Percentiles rank a stretch among this genome's conserved stretches.
phyloP scores from a whole-genome alignment of 768 basidiomycete genomes.

The Hygrocybe coccinea region DNA sequence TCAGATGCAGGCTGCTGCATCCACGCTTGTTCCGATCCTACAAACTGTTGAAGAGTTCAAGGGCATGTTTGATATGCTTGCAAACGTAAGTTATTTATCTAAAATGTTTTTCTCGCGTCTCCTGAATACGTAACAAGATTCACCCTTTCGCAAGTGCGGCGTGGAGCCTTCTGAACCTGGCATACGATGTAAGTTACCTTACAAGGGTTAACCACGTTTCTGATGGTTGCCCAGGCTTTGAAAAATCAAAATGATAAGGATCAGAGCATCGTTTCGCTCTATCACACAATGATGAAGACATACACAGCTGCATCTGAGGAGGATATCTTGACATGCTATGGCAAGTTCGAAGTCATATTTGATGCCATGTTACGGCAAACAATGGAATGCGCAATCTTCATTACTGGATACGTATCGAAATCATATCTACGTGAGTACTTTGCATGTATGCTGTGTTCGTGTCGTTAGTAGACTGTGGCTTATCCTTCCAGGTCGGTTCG shows the following conservation, averaged over 20 bases:
- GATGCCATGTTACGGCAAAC: slow-evolving; percentile 26
- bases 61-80: too few species aligned
- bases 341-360: slow-evolving; percentile 24
- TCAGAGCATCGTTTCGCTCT: slow-evolving; percentile 22
- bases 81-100: too few species aligned
- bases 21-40: too few species aligned
- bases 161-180: too few species aligned
- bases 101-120: too few species aligned
- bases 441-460: neutral
- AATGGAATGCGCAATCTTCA: slow-evolving; percentile 32
- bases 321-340: slow-evolving; percentile 23
- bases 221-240: slow-evolving; percentile 17
- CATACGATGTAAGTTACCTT: too few species aligned
- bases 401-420: slow-evolving; percentile 31
- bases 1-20: too few species aligned
- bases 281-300: slow-evolving; percentile 23
- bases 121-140: too few species aligned
- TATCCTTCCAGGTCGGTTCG: neutral
- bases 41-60: too few species aligned
- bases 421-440: slow-evolving; percentile 27
- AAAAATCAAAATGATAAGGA: slow-evolving; percentile 26
- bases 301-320: slow-evolving; percentile 29
- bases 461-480: neutral
- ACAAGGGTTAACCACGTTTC: too few species aligned
- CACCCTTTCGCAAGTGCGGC: too few species aligned